These are phyloP conservation scores for Sequoiadendron giganteum DNA, from an alignment of 75 land plant species.

Conservation along the genomic window DNA sequence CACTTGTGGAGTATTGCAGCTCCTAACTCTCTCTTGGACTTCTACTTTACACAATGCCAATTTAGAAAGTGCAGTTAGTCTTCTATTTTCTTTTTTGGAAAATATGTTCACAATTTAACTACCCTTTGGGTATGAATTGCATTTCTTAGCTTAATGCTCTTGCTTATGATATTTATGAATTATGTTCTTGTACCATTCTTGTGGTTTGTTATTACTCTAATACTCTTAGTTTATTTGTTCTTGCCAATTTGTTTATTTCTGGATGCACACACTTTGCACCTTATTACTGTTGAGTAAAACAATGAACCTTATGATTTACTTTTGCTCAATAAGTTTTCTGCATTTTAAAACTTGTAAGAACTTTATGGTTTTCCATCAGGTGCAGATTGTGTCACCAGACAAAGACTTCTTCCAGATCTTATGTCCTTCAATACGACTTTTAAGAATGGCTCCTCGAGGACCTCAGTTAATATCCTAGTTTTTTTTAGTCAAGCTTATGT, in stretches of 20 bases:
- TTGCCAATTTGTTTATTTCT: neutral
- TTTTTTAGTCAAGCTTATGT: neutral
- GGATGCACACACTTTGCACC: neutral
- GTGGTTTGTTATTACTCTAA: neutral
- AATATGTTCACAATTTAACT: neutral
- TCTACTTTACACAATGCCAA: neutral
- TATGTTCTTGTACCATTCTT: neutral
- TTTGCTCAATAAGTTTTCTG: constrained; percentile 2
- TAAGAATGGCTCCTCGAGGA: constrained; percentile 76
- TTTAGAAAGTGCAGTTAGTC: neutral
- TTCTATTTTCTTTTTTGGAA: neutral
- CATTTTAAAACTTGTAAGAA: neutral
- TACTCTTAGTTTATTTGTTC: neutral
- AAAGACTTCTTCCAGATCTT: constrained; percentile 94
- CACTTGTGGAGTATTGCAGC: neutral
- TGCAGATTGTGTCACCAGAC: constrained; percentile 88
- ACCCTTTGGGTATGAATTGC: neutral
- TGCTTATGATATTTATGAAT: neutral
- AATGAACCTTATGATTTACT: neutral
- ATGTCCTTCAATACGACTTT: constrained; percentile 80
- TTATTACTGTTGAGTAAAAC: neutral
- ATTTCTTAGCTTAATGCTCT: neutral
- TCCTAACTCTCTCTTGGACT: neutral
- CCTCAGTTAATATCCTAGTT: constrained; percentile 43
- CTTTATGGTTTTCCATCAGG: constrained; percentile 32